phyloP scores from a whole-genome alignment of 768 basidiomycete species.

The Mycena albidolilacea region DNA sequence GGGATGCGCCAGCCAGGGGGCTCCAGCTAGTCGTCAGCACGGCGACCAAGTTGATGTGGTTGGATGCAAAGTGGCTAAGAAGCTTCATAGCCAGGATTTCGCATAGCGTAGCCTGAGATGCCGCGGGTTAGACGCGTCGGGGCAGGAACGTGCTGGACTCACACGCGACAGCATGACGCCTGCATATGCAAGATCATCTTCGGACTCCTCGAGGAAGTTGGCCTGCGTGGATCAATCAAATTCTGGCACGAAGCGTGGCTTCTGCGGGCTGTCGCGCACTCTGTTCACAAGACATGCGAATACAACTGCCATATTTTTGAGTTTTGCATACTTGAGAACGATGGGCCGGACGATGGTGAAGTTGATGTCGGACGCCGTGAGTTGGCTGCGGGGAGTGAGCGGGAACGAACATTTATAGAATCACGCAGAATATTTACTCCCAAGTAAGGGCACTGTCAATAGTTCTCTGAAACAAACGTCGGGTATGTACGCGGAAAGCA shows the following conservation, averaged over 20 bases:
- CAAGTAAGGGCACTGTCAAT: conserved; percentile 82
- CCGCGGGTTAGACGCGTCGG: conserved; percentile 7
- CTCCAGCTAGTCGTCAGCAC: conserved; percentile 89
- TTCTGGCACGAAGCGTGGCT: neutral
- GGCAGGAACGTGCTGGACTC: neutral
- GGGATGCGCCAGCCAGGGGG: conserved; percentile 83
- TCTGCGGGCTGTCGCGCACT: conserved; percentile 40
- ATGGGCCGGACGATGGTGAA: conserved; percentile 85
- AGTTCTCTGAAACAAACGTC: conserved; percentile 57
- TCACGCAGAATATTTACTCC: conserved; percentile 69
- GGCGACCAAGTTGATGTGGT: conserved; percentile 82
- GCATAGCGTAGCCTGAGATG: conserved; percentile 79
- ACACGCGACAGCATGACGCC: conserved; percentile 71
- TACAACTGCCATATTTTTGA: conserved; percentile 64
- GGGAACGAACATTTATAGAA: neutral
- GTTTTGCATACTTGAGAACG: conserved; percentile 74
- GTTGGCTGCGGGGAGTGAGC: conserved; percentile 64
- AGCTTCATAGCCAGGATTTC: conserved; percentile 94
- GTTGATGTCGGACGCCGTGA: conserved; percentile 88
- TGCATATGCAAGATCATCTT: conserved; percentile 82
- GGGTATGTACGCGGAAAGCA: conserved; percentile 23
- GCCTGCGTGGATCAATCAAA: conserved; percentile 71
- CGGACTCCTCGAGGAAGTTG: conserved; percentile 81
- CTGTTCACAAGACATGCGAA: conserved; percentile 81
- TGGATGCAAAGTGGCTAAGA: conserved; percentile 78